Base-by-base conservation (phyloP, 2,329 filamentous ascomycete genomes). In the Paracorniculantispora psalliotae region DNA sequence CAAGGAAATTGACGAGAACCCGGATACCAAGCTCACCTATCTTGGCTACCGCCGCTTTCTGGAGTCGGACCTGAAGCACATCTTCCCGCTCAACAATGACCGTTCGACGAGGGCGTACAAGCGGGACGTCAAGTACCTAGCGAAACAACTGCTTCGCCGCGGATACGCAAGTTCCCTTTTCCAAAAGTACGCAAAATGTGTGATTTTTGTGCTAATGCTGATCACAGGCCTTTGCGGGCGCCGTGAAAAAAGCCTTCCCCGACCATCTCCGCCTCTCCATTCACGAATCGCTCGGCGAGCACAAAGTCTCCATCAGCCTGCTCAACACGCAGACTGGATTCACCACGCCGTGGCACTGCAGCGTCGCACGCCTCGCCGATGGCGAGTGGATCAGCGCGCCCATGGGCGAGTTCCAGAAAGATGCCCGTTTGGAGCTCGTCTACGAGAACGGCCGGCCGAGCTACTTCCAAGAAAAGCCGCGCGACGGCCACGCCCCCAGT, bases 311-410 rank as follows among this genome's bases (percentile, higher is more conserved):
- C 0, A 64, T 71, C 17, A 64, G 67, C 10, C 59, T 71, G 4
- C 64, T 72, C 13, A 63, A 66, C 57, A 71, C 69, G 23, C 65
- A 64, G 21, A 70, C 67, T 0, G 66, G 65, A 1, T 72, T 66
- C 49, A 72, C 69, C 0, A 71, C 69, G 0, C 69, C 69, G 0
- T 72, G 69, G 69, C 69, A 72, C 46, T 72, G 69, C 43, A 63
- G 61, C n/a, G 62, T 66, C 21, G 65, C 64, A 3, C 52, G 54
- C 43, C 53, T 65, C 25, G 60, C 61, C 2, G 60, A 67, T 43
- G 67, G 67, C 6, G 63, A 64, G 35, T 66, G 64, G 64, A 59
- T 65, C n/a, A 67, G 65, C 50, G 63, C 66, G 43, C 61, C 61
- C 1, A 69, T 67, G 67, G 62, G 67, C 15, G 67, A 68, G 25